Base-by-base conservation (phyloP, 2,329 filamentous ascomycete genomes). In the Leptodontidium sp. region DNA sequence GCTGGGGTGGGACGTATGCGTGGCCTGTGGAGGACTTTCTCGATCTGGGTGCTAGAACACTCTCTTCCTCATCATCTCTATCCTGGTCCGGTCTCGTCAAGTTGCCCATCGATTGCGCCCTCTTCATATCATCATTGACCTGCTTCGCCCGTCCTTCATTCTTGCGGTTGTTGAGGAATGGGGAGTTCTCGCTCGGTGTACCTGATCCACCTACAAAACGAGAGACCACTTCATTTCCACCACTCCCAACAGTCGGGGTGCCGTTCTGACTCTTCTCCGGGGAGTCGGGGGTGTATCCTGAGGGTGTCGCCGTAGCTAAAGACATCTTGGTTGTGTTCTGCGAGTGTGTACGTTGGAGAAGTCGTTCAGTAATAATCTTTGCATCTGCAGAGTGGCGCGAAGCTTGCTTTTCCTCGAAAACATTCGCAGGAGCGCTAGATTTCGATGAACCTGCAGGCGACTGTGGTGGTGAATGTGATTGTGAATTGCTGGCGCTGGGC, bases 281-380 rank as follows among this genome's bases (percentile, higher is more conserved):
- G 57, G 77, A 81, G 72, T 78, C 77, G 2, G 78, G 80, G 63
- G 77, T 83, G 70, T 70, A 77, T 32, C 43, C 61, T n/a, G 71
- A 79, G 17, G 76, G 82, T 17, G 80, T 79, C 4, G 85, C 86
- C 1, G 84, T 85, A 11, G 84, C 86, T 1, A 84, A 81, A 8
- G 89, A 90, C 85, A 91, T 90, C 76, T 89, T 77, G 6, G 89
- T 45, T 4, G 89, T 87, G 3, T 87, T 85, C 70, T 86, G 84
- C 5, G 88, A 89, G 0, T 88, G 85, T 11, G 84, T 88, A 72
- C 90, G 86, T 75, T 91, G 87, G 1, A 93, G 83, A 47, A 93
- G 80, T 68, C 89, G 85, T 38, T 90, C 89, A 7, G 90, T 92
- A 63, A 92, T 85, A 70, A 90, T 87, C 74, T 89, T 87, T 69